Percentiles rank a stretch among this genome's conserved stretches.
Conservation (phyloP, 106 monocot species). For the Posidonia australis region DNA sequence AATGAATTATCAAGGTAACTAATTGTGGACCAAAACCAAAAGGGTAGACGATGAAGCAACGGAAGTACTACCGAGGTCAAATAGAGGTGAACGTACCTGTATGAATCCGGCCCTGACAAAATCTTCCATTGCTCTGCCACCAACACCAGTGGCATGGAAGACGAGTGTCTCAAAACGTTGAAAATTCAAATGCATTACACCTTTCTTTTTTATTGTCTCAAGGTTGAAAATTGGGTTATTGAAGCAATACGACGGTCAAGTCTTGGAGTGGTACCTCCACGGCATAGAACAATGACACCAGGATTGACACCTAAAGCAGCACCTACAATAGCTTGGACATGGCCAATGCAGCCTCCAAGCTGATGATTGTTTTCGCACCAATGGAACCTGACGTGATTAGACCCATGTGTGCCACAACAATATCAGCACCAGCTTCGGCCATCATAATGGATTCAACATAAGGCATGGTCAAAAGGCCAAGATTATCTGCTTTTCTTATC, state of each 20-base stretch:
- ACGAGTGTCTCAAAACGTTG: conserved; percentile 74
- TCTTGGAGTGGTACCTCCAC: conserved; percentile 71
- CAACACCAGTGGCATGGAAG: conserved; percentile 91
- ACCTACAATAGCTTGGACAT: conserved; percentile 92
- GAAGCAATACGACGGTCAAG: too few relatives aligned
- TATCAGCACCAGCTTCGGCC: conserved; percentile 79
- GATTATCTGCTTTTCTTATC: conserved; percentile 69
- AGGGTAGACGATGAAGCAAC: too few relatives aligned
- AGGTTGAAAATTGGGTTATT: too few relatives aligned
- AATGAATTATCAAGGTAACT: not conserved
- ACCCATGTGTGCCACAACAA: conserved; percentile 96
- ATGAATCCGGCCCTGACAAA: conserved; percentile 77
- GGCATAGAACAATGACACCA: conserved; percentile 74
- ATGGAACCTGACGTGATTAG: conserved; percentile 79
- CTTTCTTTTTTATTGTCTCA: not conserved
- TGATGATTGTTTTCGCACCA: conserved; percentile 71
- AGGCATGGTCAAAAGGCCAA: conserved; percentile 86
- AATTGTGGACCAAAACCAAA: not conserved
- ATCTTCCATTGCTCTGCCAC: conserved; percentile 95
- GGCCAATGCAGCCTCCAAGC: conserved; percentile 47
- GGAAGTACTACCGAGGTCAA: too few relatives aligned
- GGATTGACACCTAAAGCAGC: conserved; percentile 65
- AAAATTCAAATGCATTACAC: not conserved
- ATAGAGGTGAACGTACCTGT: conserved; percentile 61
- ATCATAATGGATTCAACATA: conserved; percentile 76